phyloP scores from a whole-genome alignment of 1,284 basidiomycete genomes.

The Phenoliferia sp. region DNA sequence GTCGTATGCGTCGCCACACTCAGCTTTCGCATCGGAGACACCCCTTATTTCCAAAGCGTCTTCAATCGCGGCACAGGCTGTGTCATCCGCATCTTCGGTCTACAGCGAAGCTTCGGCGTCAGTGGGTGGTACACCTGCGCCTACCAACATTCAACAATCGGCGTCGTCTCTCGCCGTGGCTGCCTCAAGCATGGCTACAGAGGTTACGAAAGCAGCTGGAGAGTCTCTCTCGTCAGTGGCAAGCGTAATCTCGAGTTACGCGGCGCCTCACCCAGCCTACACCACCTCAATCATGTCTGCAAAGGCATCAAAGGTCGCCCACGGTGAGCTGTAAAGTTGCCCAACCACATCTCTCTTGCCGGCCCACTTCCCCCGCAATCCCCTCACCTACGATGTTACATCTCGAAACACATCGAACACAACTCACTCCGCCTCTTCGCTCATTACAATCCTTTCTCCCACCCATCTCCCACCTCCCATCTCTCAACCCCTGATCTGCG shows the following conservation, averaged over 20 bases:
- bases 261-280: constrained; percentile 16
- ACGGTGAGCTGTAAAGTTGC: background rate
- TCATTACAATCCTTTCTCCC: too few relatives aligned
- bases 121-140: constrained; percentile 9
- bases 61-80: background rate
- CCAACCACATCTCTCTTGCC: too few relatives aligned
- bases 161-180: constrained; percentile 5
- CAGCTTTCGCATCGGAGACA: too few relatives aligned
- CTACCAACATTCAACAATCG: constrained; percentile 14
- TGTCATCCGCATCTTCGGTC: background rate
- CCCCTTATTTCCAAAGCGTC: background rate
- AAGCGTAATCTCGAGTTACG: constrained; percentile 4
- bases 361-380: background rate
- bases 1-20: background rate
- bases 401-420: too few relatives aligned
- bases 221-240: constrained; percentile 6
- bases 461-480: too few relatives aligned
- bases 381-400: too few relatives aligned
- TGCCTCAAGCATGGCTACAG: background rate
- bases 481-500: too few relatives aligned
- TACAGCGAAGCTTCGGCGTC: constrained; percentile 18
- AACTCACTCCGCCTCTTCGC: too few relatives aligned
- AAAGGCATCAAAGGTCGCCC: background rate
- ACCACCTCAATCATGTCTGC: constrained; percentile 7
- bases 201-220: background rate